Evolutionary conservation across 805 yeast genomes (phyloP).

Genomic region (Candida ortonii): DNA sequence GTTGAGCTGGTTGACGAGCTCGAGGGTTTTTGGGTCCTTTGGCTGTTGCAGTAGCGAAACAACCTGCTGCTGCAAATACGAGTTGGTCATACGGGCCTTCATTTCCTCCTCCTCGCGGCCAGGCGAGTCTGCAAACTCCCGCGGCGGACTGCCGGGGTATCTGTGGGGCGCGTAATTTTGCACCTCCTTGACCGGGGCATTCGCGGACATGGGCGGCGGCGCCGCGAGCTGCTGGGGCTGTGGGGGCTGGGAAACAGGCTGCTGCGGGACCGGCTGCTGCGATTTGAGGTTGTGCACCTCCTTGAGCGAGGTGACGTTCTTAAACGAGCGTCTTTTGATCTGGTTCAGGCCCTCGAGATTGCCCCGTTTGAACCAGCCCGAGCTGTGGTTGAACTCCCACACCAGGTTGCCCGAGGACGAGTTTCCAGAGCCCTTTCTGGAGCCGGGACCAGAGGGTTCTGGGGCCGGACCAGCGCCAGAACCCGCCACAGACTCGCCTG

Average conservation of each 20-base stretch:
- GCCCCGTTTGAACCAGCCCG: conserved; percentile 76
- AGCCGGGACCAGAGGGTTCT: conserved; percentile 13
- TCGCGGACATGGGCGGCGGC: not conserved
- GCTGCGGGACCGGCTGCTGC: conserved; percentile 4
- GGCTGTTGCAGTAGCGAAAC: conserved; percentile 16
- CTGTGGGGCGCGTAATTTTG: conserved; percentile 28
- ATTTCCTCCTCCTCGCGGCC: conserved; percentile 24
- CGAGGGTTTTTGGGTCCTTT: conserved; percentile 14
- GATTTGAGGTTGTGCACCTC: conserved; percentile 31
- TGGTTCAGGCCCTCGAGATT: conserved; percentile 68
- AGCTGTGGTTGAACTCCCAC: conserved; percentile 91
- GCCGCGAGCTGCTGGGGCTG: conserved; percentile 1
- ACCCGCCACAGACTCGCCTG: conserved; percentile 14
- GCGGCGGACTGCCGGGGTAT: conserved; percentile 22
- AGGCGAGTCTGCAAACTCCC: conserved; percentile 19
- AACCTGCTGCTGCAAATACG: conserved; percentile 24
- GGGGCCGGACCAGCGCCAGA: conserved; percentile 9
- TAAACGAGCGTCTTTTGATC: conserved; percentile 71
- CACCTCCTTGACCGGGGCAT: conserved; percentile 16
- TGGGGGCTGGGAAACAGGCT: conserved; percentile 2
- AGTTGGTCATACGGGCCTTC: conserved; percentile 23
- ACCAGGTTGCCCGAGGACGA: conserved; percentile 20
- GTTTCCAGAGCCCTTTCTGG: conserved; percentile 23
- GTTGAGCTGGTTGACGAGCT: conserved; percentile 20
- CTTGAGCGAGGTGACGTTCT: conserved; percentile 28